These are phyloP conservation scores for Fusarium pininemorale DNA, from an alignment of 2,329 filamentous ascomycete species.

Conservation along the genomic window DNA sequence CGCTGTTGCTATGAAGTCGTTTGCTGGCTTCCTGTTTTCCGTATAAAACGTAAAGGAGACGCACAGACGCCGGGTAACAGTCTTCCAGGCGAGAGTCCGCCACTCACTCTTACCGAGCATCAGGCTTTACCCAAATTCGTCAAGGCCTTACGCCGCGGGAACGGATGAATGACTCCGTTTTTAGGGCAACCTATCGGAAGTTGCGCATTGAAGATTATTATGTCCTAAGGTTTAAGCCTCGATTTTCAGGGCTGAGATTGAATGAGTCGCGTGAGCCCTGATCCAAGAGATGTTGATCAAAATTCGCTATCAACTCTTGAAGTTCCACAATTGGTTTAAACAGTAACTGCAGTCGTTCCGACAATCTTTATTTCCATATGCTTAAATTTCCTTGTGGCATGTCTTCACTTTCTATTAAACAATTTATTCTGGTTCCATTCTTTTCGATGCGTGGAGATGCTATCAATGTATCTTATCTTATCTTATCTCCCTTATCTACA, in stretches of 20 bases:
- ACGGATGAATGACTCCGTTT: background rate
- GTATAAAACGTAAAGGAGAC: background rate
- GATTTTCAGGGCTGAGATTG: background rate
- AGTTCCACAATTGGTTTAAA: too few species aligned
- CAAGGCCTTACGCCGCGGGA: background rate
- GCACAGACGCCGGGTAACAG: background rate
- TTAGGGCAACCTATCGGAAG: background rate
- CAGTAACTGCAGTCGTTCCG: fast-evolving
- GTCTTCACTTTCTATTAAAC: too few species aligned
- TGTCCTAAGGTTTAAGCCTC: background rate
- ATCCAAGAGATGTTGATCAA: background rate
- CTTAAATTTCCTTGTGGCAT: background rate
- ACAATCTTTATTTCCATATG: background rate
- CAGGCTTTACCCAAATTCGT: background rate
- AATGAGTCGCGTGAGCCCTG: background rate
- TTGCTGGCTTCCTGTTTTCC: background rate
- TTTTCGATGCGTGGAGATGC: background rate
- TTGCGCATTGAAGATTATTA: background rate
- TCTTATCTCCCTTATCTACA: background rate
- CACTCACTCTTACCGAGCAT: background rate
- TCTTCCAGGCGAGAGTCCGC: background rate
- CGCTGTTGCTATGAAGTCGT: background rate
- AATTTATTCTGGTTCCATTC: background rate
- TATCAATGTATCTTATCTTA: background rate
- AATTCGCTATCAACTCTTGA: background rate